Base-by-base conservation (phyloP, 768 basidiomycete genomes). In the Panaeolus papilionaceus region DNA sequence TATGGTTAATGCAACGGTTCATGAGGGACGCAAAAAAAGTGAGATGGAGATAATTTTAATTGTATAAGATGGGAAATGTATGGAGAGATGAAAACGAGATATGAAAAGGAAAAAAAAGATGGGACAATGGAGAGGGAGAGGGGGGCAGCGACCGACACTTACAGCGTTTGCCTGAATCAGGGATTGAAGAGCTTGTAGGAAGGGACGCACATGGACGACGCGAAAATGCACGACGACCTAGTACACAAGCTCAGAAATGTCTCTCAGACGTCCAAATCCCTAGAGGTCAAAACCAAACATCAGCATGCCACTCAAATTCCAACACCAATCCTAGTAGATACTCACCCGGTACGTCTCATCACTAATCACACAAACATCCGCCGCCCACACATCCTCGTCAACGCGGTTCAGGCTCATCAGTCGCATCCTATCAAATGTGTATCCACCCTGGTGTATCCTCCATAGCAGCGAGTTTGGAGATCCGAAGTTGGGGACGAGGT, bases 351-450 rank as follows among this genome's bases (percentile, higher is more conserved):
- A 49, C 2, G 6, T 6, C 20, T 49, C 20, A 12, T 49, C 47
- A 26, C 20, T 26, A 49, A 49, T 49, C n/a, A 49, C 47, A 49
- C 47, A 49, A 20, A 49, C 47, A 49, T 49, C 47, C 47, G 47
- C 47, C 9, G 23, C 47, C 47, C 54, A 58, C 8, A 58, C 28
- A 23, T 58, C 54, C 10, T 37, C 26, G n/a, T 58, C 54, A 12
- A 33, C 54, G 9, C 54, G 26, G 33, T 58, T 58, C 2, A 58
- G 4, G 33, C 14, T 33, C 4, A 58, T 58, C 26, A 58, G 33
- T 28, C 54, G 8, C 54, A 58, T 58, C 6, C 54, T 33, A 16
- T 58, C 54, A 33, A 58, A 58, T 2, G 26, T 58, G 54, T 58
- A 58, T 4, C 54, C 54, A 9, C 54, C 54, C 1, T 58, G 11